Conservation (phyloP, 495 filamentous ascomycete genomes). For the Aspergillus ellipticus region DNA sequence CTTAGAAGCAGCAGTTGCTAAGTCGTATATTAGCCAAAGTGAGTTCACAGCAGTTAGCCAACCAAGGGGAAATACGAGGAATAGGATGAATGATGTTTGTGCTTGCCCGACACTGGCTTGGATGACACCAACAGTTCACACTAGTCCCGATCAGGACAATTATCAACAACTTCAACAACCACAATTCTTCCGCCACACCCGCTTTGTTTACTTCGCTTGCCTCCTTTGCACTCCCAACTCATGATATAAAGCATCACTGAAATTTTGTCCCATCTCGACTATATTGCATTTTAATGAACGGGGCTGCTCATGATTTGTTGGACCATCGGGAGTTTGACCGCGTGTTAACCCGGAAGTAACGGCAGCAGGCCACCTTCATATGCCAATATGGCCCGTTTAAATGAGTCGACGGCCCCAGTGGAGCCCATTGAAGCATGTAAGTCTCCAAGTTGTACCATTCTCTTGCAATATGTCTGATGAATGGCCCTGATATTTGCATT, state of each 20-base stretch:
- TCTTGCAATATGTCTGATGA: not conserved
- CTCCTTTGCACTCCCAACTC: not conserved
- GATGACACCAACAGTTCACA: slow-evolving; percentile 7
- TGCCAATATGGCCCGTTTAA: slow-evolving; percentile 75
- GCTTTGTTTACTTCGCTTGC: not conserved
- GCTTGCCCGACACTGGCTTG: slow-evolving; percentile 6
- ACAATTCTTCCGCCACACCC: slow-evolving; percentile 14
- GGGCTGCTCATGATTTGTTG: not conserved
- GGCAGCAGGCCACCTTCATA: not conserved
- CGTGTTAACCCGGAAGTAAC: not conserved
- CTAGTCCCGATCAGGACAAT: slow-evolving; percentile 38
- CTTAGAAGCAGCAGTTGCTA: too few species aligned
- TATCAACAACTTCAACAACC: slow-evolving; percentile 33
- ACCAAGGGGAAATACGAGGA: too few species aligned
- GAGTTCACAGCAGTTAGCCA: too few species aligned
- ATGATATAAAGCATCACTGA: not conserved
- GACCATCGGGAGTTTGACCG: not conserved
- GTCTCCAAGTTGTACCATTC: slow-evolving; percentile 27
- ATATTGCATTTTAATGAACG: not conserved
- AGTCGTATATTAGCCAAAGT: too few species aligned
- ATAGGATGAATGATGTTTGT: not conserved
- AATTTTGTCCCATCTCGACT: not conserved
- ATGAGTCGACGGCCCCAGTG: slow-evolving; percentile 64
- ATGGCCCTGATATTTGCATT: slow-evolving; percentile 6
- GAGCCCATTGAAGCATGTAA: slow-evolving; percentile 80